Evolutionary conservation across 768 basidiomycete species (phyloP).

Genomic region (Lactarius akahatsu): DNA sequence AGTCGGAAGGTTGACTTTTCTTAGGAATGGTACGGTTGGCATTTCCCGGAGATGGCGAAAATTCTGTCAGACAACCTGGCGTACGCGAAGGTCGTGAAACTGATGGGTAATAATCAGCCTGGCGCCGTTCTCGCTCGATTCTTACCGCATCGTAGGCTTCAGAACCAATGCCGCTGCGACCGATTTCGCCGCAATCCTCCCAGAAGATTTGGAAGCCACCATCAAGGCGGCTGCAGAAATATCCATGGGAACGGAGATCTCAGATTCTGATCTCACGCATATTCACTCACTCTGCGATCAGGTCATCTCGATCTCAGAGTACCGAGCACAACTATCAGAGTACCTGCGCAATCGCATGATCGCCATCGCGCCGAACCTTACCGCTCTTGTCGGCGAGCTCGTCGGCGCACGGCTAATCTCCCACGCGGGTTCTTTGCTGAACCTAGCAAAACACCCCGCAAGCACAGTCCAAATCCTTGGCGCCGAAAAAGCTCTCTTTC

Average conservation of each 20-base stretch:
- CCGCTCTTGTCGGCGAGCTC: conserved; percentile 75
- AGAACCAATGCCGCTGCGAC: conserved; percentile 89
- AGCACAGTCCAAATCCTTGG: conserved; percentile 76
- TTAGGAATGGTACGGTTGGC: conserved; percentile 99
- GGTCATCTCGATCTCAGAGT: conserved; percentile 93
- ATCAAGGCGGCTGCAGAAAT: conserved; percentile 96
- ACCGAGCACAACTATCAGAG: conserved; percentile 92
- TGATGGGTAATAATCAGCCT: conserved; percentile 65
- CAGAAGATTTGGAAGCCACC: conserved; percentile 94
- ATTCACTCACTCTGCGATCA: conserved; percentile 97
- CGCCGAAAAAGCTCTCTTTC: conserved; percentile 75
- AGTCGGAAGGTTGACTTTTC: neutral
- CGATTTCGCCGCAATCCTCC: conserved; percentile 85
- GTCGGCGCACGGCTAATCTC: conserved; percentile 75
- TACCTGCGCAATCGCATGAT: conserved; percentile 98
- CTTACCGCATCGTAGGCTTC: conserved; percentile 57
- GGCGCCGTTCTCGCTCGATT: conserved; percentile 3
- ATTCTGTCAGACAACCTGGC: conserved; percentile 97
- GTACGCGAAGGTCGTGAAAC: conserved; percentile 89
- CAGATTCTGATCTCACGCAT: conserved; percentile 94
- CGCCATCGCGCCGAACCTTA: conserved; percentile 96
- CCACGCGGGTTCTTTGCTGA: conserved; percentile 71
- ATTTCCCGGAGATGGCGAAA: conserved; percentile 99
- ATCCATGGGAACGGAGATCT: conserved; percentile 99
- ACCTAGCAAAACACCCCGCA: conserved; percentile 72